phyloP scores from a whole-genome alignment of 768 basidiomycete genomes.

The Pholiota microspora region DNA sequence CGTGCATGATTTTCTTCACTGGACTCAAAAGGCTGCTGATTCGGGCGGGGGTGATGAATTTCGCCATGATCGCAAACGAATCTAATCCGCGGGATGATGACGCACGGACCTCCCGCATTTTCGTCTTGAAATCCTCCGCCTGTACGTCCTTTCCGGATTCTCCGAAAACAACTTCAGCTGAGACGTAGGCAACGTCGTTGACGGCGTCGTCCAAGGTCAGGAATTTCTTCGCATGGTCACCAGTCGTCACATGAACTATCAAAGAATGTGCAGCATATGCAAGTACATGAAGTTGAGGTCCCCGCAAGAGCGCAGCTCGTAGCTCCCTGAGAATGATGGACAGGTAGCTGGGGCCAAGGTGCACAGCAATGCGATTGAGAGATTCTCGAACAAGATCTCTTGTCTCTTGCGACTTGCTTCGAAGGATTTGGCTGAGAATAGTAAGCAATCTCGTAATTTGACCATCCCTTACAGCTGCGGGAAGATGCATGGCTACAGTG shows the following conservation, averaged over 20 bases:
- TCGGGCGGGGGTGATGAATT: constrained; percentile 70
- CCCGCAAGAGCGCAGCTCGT: constrained; percentile 79
- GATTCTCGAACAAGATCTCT: constrained; percentile 85
- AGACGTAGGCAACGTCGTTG: constrained; percentile 74
- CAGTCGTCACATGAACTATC: constrained; percentile 74
- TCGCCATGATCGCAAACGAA: constrained; percentile 79
- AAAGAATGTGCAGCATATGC: constrained; percentile 83
- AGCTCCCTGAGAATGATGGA: constrained; percentile 75
- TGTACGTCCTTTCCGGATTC: constrained; percentile 88
- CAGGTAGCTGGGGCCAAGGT: constrained; percentile 73
- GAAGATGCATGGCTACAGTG: constrained; percentile 80
- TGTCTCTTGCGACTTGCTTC: constrained; percentile 93
- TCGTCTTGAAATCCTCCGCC: constrained; percentile 90
- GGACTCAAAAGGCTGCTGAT: constrained; percentile 78
- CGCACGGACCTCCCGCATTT: constrained; percentile 86
- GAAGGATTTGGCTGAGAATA: constrained; percentile 82
- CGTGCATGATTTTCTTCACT: constrained; percentile 79
- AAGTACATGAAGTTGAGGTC: constrained; percentile 92
- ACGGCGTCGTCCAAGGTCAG: constrained; percentile 72
- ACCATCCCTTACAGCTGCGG: constrained; percentile 53
- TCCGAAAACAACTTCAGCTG: constrained; percentile 90
- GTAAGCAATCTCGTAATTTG: constrained; percentile 81
- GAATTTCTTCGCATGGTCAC: constrained; percentile 54
- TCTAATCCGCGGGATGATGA: constrained; percentile 85
- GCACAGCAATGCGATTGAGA: constrained; percentile 72